These are phyloP conservation scores for Herpotrichia juniperi DNA, from an alignment of 2,329 filamentous ascomycete species.

Conservation along the genomic window DNA sequence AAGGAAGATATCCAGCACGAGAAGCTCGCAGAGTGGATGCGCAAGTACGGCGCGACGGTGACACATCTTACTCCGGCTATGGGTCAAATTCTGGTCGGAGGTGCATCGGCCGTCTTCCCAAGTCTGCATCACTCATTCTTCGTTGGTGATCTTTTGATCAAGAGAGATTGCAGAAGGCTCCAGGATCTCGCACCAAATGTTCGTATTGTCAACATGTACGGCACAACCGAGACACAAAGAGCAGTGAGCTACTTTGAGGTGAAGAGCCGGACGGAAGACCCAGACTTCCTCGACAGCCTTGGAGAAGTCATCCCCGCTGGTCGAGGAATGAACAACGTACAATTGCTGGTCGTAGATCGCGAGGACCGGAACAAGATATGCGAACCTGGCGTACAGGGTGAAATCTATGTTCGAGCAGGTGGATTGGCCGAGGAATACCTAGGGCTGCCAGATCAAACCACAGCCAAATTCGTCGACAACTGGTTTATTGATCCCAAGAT, in stretches of 20 bases:
- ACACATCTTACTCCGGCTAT: conserved; percentile 94
- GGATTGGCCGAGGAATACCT: conserved; percentile 85
- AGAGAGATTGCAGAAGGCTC: conserved; percentile 78
- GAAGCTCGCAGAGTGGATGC: conserved; percentile 86
- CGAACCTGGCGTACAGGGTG: conserved; percentile 79
- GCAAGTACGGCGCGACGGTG: conserved; percentile 73
- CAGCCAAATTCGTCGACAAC: conserved; percentile 78
- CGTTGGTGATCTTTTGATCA: conserved; percentile 89
- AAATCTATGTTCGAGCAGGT: conserved; percentile 81
- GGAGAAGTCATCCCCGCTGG: conserved; percentile 83
- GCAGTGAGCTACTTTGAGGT: conserved; percentile 85
- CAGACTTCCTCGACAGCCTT: conserved; percentile 67
- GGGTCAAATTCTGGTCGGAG: conserved; percentile 92
- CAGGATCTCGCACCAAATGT: conserved; percentile 77
- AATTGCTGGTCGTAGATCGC: conserved; percentile 82
- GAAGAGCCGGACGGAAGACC: conserved; percentile 67
- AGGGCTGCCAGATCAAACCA: conserved; percentile 65
- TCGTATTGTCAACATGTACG: conserved; percentile 84
- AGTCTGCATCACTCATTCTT: conserved; percentile 82
- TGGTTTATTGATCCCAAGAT: conserved; percentile 81
- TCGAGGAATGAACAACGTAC: conserved; percentile 85
- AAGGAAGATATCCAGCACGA: conserved; percentile 87
- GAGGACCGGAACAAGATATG: conserved; percentile 72
- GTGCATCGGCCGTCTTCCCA: conserved; percentile 77
- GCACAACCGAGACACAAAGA: conserved; percentile 83